Base-by-base conservation (phyloP, 805 yeast species). In the Sugiyamaella americana region DNA sequence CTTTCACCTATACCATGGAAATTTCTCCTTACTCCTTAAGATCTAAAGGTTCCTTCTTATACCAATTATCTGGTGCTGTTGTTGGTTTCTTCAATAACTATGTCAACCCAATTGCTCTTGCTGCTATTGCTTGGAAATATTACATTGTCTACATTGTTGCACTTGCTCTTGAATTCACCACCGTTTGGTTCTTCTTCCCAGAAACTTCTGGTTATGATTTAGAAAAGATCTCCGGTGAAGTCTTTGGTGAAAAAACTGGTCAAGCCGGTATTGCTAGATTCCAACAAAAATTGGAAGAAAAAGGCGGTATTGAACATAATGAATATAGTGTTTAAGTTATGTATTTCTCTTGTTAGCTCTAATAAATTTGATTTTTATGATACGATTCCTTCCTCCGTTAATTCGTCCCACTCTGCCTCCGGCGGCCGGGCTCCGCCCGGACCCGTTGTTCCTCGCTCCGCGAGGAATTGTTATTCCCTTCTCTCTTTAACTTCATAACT, bases 131-230 rank as follows among this genome's bases (percentile, higher is more conserved):
- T 35, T 71, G 73, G 72, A 70, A 68, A 54, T 71, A 70, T 62
- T 71, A 71, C 54, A 67, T 71, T 51, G 73, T 71, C 3, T 56
- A 52, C 48, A 24, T 43, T 36, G 44, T 46, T 35, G 46, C 51
- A 52, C 45, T 53, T 30, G 63, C 60, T 2, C 62, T 61, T 30
- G 65, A 67, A 46, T 54, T 64, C 43, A 49, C 56, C 4, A 46
- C 63, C 23, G 66, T 61, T 17, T 60, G 59, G 51, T 58, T 66
- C 52, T 54, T 60, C 50, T 70, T 59, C 60, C 70, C 68, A 16
- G 75, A 70, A 54, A 71, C 75, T 6, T 52, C 64, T 10, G 73
- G 72, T 11, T 59, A 61, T 50, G 61, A 70, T 6, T 66, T 70
- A 58, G 75, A 70, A 52, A 74, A 70, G 51, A 69, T 69, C 37